These are phyloP conservation scores for Pleurotus sapidus DNA, from an alignment of 768 basidiomycete genomes.

Conservation along the genomic window DNA sequence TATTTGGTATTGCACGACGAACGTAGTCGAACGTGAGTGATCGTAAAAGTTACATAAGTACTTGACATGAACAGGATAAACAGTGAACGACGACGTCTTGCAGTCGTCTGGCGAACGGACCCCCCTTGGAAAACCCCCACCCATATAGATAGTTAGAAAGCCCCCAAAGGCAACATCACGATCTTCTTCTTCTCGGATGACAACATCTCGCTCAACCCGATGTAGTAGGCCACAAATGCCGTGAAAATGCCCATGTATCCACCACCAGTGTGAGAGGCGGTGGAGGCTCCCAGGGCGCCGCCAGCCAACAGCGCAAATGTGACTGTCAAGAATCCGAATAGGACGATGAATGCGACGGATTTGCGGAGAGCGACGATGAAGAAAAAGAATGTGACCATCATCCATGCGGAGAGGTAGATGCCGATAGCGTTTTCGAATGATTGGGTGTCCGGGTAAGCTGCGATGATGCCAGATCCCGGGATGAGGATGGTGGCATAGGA, in stretches of 20 bases:
- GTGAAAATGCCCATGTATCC: constrained; percentile 43
- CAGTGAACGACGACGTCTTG: too few relatives aligned
- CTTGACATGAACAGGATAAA: too few relatives aligned
- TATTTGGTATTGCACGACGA: too few relatives aligned
- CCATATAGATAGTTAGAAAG: constrained; percentile 19
- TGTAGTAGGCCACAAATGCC: constrained; percentile 46
- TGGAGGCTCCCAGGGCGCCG: constrained; percentile 28
- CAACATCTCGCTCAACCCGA: constrained; percentile 42
- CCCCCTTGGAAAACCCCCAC: too few relatives aligned
- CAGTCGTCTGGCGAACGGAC: too few relatives aligned
- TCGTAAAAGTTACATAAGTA: too few relatives aligned
- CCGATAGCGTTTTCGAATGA: constrained; percentile 54
- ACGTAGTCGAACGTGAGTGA: too few relatives aligned
- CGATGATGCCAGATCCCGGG: constrained; percentile 55
- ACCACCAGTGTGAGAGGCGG: constrained; percentile 37
- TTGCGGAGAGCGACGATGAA: constrained; percentile 39
- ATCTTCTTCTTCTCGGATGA: constrained; percentile 36
- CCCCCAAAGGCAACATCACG: constrained; percentile 38
- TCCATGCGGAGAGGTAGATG: constrained; percentile 67
- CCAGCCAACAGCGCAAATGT: constrained; percentile 43
- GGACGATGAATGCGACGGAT: constrained; percentile 33
- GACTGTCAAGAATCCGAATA: constrained; percentile 33
- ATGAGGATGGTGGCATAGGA: constrained; percentile 69
- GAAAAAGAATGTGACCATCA: constrained; percentile 61
- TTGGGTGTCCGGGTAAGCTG: constrained; percentile 40